Conservation (phyloP, 2,329 filamentous ascomycete species). For the Ophiobolus disseminans region DNA sequence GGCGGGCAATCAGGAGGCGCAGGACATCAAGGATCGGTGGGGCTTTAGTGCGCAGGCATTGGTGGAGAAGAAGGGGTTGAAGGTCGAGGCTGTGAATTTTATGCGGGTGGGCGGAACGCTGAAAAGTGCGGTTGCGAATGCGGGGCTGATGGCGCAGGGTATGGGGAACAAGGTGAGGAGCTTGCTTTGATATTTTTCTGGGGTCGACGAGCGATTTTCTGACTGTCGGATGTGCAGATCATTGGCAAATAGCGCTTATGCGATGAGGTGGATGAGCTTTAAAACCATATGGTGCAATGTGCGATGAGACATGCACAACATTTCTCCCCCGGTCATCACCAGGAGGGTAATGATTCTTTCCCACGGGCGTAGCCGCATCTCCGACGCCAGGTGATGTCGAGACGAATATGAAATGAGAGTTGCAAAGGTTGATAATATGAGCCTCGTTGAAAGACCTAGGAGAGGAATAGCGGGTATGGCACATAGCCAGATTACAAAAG, state of each 20-base stretch:
- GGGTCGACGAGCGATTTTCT: background rate
- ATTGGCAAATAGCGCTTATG: background rate
- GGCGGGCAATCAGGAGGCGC: conserved; percentile 22
- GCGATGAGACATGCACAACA: too few species aligned
- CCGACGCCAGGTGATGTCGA: too few species aligned
- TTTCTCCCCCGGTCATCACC: too few species aligned
- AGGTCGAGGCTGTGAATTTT: conserved; percentile 24
- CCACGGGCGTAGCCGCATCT: too few species aligned
- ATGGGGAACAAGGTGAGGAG: conserved; percentile 20
- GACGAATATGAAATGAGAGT: too few species aligned
- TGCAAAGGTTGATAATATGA: too few species aligned
- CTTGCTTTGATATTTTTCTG: background rate
- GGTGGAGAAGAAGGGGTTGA: conserved; percentile 26
- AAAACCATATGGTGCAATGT: background rate
- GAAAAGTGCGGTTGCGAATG: conserved; percentile 21
- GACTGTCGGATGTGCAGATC: background rate
- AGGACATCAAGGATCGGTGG: conserved; percentile 35
- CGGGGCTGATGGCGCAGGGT: conserved; percentile 23
- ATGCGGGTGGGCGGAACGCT: conserved; percentile 27
- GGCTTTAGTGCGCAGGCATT: conserved; percentile 26
- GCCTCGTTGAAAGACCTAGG: too few species aligned
- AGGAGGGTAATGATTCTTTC: too few species aligned
- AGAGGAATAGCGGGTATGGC: too few species aligned
- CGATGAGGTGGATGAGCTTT: background rate
- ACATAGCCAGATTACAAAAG: too few species aligned